Percentiles rank a stretch among this genome's conserved stretches.
Evolutionary conservation across 805 yeast species (phyloP).

Genomic region (Sugiyamaella smithiae): DNA sequence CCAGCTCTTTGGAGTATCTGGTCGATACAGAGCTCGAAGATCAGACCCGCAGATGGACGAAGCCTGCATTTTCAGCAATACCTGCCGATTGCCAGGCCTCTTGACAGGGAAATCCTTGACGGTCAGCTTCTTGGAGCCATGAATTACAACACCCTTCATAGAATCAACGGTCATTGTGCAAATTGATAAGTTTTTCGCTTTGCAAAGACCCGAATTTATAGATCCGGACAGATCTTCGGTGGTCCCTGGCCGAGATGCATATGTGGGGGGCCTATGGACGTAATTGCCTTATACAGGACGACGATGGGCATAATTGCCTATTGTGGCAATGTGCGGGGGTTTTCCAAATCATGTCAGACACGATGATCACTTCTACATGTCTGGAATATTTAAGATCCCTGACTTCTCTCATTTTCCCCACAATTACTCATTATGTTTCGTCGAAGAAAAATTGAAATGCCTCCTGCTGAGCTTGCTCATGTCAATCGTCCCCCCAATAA

Average conservation of each 20-base stretch:
- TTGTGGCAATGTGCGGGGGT: background rate
- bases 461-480: background rate
- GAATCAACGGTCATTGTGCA: slow-evolving; percentile 2
- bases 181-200: background rate
- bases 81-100: slow-evolving; percentile 18
- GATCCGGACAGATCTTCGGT: slow-evolving; percentile 3
- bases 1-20: slow-evolving; percentile 12
- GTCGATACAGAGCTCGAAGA: slow-evolving; percentile 15
- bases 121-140: slow-evolving; percentile 13
- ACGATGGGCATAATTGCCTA: background rate
- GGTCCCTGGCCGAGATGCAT: background rate
- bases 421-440: background rate
- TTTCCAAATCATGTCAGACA: too few relatives aligned
- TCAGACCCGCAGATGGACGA: slow-evolving; percentile 17
- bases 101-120: slow-evolving; percentile 12
- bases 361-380: background rate
- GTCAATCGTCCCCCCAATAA: background rate
- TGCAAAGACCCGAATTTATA: background rate
- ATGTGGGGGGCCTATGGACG: slow-evolving; percentile 2
- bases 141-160: slow-evolving; percentile 15
- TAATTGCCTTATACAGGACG: background rate
- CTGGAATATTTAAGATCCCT: too few relatives aligned
- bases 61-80: slow-evolving; percentile 19
- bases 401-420: too few relatives aligned
- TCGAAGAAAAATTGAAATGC: background rate